phyloP scores from a whole-genome alignment of 2,329 filamentous ascomycete genomes.

The Beauveria sp. region DNA sequence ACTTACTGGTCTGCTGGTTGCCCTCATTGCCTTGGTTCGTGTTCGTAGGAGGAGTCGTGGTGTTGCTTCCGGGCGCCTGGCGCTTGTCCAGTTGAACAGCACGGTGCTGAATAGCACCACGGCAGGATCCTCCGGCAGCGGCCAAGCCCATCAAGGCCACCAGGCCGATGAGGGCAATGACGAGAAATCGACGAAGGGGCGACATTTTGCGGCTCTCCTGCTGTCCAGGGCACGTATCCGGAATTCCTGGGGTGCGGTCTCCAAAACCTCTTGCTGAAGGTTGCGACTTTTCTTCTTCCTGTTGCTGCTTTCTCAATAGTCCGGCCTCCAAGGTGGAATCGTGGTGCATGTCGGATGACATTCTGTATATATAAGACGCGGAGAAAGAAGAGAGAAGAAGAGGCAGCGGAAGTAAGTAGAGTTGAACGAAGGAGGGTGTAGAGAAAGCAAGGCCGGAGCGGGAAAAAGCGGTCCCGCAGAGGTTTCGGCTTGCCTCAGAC shows the following conservation, averaged over 20 bases:
- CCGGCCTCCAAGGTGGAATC: conserved; percentile 7
- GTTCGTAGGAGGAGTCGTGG: neutral
- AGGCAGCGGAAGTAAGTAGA: neutral
- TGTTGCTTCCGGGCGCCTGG: conserved; percentile 4
- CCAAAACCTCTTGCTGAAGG: conserved; percentile 3
- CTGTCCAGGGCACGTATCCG: neutral
- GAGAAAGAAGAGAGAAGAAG: neutral
- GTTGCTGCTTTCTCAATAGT: conserved; percentile 7
- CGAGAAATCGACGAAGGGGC: neutral
- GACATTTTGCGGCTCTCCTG: conserved; percentile 7
- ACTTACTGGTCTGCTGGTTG: neutral
- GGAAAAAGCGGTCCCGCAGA: neutral
- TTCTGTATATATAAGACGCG: conserved; percentile 1
- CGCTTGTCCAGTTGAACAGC: conserved; percentile 3
- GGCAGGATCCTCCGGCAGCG: neutral
- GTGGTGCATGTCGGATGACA: conserved; percentile 2
- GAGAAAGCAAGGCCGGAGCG: neutral
- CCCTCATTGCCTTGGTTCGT: neutral
- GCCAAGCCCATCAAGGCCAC: conserved; percentile 28
- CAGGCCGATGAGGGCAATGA: conserved; percentile 26
- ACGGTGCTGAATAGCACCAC: neutral
- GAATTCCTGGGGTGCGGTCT: conserved; percentile 1
- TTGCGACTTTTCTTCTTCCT: conserved; percentile 10
- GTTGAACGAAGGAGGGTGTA: neutral
- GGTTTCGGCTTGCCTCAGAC: neutral